Base-by-base conservation (phyloP, 305 asterid species). In the Nicotiana rustica region DNA sequence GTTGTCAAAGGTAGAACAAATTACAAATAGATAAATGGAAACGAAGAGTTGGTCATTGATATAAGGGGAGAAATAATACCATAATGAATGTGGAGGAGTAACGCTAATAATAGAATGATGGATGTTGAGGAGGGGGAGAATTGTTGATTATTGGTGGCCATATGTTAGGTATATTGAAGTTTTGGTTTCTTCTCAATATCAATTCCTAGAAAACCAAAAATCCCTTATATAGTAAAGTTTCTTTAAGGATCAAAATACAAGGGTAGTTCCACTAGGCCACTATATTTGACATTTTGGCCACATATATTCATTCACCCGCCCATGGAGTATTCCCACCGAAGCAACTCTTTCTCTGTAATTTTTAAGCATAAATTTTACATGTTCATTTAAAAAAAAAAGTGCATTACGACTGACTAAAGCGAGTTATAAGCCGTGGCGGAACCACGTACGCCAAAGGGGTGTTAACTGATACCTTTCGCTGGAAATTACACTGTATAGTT, bases 261-360 rank as follows among this genome's bases (percentile, higher is more conserved):
- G 64, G 64, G 2, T 17, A 57, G 61, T 71, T 71, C 61, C 78
- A 47, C 61, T 71, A 71, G 12, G 38, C 18, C 78, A 44, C 78
- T 44, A 71, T 71, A 21, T 71, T 71, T 47, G 78, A 71, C 61
- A 25, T 25, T 70, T 70, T 70, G 6, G 12, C 57, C 10, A 69
- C 57, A 17, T 2, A 69, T 69, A 69, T 69, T 25, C 29, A 25
- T 25, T n/a, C 31, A 68, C 78, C 60, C 61, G 21, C 6, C 7
- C 38, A 47, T 71, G 60, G 38, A 71, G 5, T 44, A 18, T n/a
- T 18, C 77, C 77, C 77, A 69, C 77, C 59, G 59, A 52, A 52
- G 14, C 17, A 52, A 52, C 15, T 52, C 3, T 52, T 52, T 52
- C 59, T 52, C 59, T 0, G 17, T 13, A 52, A 0, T 12, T 3